These are phyloP conservation scores for Physcomitrium patens DNA, from an alignment of 225 moss, liverwort and hornwort species.

Conservation along the genomic window DNA sequence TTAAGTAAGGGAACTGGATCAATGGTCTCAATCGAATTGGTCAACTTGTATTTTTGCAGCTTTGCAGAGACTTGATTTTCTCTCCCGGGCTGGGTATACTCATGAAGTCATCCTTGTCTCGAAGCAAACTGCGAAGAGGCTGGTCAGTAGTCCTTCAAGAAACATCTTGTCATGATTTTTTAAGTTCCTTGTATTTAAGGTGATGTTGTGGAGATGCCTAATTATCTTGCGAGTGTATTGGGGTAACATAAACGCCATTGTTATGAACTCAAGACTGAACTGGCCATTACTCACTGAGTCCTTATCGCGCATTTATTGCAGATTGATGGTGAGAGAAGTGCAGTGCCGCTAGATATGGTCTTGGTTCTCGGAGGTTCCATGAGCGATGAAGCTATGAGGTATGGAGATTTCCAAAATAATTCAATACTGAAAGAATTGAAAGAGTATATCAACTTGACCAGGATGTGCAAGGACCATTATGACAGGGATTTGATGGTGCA, in stretches of 20 bases:
- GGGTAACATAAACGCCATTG: too few species aligned
- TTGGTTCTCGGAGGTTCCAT: conserved; percentile 68
- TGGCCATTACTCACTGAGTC: neutral
- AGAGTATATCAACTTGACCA: conserved; percentile 83
- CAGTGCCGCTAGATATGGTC: conserved; percentile 80
- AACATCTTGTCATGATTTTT: neutral
- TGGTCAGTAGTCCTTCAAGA: conserved; percentile 53
- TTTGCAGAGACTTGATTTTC: conserved; percentile 76
- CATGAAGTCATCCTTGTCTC: conserved; percentile 81
- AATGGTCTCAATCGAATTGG: neutral
- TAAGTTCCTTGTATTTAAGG: neutral
- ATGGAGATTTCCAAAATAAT: conserved; percentile 86
- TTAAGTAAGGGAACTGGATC: neutral
- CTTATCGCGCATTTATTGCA: conserved; percentile 31
- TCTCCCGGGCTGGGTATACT: conserved; percentile 82
- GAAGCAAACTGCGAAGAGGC: conserved; percentile 67
- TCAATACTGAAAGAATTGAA: conserved; percentile 81
- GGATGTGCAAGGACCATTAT: conserved; percentile 93
- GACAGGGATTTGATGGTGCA: conserved; percentile 86
- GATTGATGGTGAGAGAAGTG: conserved; percentile 86
- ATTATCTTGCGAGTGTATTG: too few species aligned
- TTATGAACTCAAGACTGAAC: neutral
- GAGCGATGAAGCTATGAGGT: conserved; percentile 72
- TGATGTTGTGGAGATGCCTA: too few species aligned
- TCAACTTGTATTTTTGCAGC: conserved; percentile 38